phyloP scores from a whole-genome alignment of 2,329 filamentous ascomycete species.

The Metarhizium guizhouense region DNA sequence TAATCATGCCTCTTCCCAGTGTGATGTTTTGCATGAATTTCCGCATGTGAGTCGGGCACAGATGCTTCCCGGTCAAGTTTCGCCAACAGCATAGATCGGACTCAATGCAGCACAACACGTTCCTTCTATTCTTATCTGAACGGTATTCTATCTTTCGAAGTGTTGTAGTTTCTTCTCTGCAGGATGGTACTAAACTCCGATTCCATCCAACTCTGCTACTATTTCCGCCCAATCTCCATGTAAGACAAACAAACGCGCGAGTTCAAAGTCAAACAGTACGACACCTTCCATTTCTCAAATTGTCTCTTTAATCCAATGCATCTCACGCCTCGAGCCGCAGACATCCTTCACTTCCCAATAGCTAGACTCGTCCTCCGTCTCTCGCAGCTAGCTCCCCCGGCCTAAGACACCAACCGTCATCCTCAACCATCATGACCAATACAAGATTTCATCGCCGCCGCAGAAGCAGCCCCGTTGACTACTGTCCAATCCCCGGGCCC shows the following conservation, averaged over 20 bases:
- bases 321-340: not conserved
- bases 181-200: too few species aligned
- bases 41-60: too few species aligned
- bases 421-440: not conserved
- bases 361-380: not conserved
- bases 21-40: too few species aligned
- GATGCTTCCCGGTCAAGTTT: too few species aligned
- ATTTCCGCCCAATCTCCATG: not conserved
- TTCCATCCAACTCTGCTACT: not conserved
- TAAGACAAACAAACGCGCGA: not conserved
- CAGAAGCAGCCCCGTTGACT: not conserved
- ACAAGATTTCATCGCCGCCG: not conserved
- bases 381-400: not conserved
- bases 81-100: too few species aligned
- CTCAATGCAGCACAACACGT: too few species aligned
- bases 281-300: not conserved
- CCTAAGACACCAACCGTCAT: not conserved
- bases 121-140: too few species aligned
- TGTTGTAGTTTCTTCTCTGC: too few species aligned
- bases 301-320: not conserved
- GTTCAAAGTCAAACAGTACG: not conserved
- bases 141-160: too few species aligned
- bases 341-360: not conserved
- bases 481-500: not conserved
- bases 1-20: too few species aligned